Conservation (phyloP, 139 green algal genomes). For the Pleodorina starrii region DNA sequence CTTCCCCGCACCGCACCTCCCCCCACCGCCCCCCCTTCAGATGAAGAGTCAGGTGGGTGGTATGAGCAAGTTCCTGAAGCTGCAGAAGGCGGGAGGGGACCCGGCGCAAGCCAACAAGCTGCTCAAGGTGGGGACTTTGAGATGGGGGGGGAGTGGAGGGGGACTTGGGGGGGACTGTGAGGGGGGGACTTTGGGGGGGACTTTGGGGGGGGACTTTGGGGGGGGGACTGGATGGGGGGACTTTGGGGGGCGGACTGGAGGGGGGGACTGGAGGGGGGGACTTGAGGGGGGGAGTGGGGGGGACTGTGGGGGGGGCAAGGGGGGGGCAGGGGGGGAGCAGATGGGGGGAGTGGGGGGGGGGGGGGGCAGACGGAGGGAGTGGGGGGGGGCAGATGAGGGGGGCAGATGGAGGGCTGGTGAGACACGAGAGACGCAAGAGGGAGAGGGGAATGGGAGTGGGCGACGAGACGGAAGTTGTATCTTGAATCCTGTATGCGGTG, state of each 20-base stretch:
- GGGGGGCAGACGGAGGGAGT: no score
- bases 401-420: no score
- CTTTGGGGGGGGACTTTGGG: neutral
- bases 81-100: constrained; percentile 33
- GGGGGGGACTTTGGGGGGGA: neutral
- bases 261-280: no score
- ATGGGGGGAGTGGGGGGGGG: no score
- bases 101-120: constrained; percentile 20
- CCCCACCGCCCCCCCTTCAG: neutral
- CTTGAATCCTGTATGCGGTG: no score
- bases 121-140: constrained; percentile 5
- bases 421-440: no score
- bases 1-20: neutral
- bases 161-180: no score
- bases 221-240: neutral
- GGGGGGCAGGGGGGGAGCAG: no score
- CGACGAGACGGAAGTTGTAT: no score
- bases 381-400: no score
- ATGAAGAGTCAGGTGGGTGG: constrained; percentile 30
- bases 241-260: neutral
- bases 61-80: constrained; percentile 44
- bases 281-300: neutral
- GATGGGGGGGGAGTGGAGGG: neutral
- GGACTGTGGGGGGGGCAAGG: no score
- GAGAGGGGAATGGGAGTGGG: no score